A percentile compares a stretch with the other conserved stretches of the same genome.
phyloP scores from a whole-genome alignment of 768 basidiomycete species.

The Boletus sp. region DNA sequence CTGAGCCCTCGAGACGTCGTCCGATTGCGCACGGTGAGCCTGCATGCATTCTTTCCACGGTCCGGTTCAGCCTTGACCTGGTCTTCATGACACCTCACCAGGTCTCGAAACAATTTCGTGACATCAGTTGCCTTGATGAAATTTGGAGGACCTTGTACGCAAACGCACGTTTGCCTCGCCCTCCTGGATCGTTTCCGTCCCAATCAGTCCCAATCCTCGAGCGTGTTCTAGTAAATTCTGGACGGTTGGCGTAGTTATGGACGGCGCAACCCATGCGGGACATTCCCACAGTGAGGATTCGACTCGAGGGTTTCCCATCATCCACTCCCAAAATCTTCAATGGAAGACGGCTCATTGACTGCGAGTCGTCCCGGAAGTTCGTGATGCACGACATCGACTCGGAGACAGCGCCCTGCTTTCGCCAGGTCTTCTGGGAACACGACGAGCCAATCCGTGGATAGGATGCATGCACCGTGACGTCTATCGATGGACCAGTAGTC shows the following conservation, averaged over 20 bases:
- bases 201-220: not conserved
- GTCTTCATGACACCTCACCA: not conserved
- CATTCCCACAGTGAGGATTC: not conserved
- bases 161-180: not conserved
- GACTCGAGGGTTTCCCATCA: not conserved
- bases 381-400: not conserved
- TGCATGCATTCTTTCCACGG: not conserved
- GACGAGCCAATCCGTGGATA: not conserved
- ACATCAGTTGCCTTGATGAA: not conserved
- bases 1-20: not conserved
- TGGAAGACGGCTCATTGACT: not conserved
- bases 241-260: not conserved
- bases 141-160: not conserved
- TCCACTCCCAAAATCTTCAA: not conserved
- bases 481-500: not conserved
- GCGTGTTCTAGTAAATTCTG: not conserved
- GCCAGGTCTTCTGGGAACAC: not conserved
- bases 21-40: not conserved
- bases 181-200: not conserved
- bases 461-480: not conserved
- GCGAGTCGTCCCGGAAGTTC: not conserved
- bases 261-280: not conserved
- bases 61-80: not conserved
- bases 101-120: not conserved
- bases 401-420: not conserved